phyloP scores from a whole-genome alignment of 768 basidiomycete genomes.

The Guyanaporus albipodus region DNA sequence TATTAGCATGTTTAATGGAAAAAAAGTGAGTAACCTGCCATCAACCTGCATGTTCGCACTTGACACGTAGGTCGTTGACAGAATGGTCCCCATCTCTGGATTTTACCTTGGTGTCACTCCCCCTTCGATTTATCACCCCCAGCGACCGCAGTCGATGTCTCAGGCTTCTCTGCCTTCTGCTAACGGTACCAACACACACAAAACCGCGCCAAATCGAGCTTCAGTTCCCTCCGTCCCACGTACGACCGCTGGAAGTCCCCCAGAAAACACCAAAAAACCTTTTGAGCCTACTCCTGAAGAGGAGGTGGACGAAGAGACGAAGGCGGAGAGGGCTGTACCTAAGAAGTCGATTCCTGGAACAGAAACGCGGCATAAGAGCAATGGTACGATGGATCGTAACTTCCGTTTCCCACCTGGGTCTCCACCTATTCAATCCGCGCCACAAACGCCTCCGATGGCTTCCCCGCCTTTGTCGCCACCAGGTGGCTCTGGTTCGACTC shows the following conservation, averaged over 20 bases:
- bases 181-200: conserved; percentile 28
- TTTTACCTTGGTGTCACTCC: conserved; percentile 78
- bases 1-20: conserved; percentile 83
- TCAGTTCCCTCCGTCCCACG: conserved; percentile 65
- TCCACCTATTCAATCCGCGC: conserved; percentile 4
- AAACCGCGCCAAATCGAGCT: conserved; percentile 47
- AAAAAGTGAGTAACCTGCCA: conserved; percentile 55
- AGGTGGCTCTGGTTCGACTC: conserved; percentile 21
- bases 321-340: conserved; percentile 27
- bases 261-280: conserved; percentile 31
- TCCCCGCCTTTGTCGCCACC: conserved; percentile 28
- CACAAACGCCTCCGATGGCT: conserved; percentile 21
- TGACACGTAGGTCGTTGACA: conserved; percentile 25
- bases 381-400: conserved; percentile 73
- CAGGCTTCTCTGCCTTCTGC: conserved; percentile 52
- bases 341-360: conserved; percentile 7
- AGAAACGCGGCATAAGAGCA: conserved; percentile 40
- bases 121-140: conserved; percentile 34
- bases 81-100: conserved; percentile 82
- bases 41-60: not conserved
- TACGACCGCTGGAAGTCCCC: conserved; percentile 38
- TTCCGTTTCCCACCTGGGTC: conserved; percentile 58
- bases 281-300: conserved; percentile 57
- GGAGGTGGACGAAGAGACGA: conserved; percentile 33
- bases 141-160: conserved; percentile 74